phyloP scores from a whole-genome alignment of 2,329 filamentous ascomycete genomes.

The Paramyrothecium roridum region DNA sequence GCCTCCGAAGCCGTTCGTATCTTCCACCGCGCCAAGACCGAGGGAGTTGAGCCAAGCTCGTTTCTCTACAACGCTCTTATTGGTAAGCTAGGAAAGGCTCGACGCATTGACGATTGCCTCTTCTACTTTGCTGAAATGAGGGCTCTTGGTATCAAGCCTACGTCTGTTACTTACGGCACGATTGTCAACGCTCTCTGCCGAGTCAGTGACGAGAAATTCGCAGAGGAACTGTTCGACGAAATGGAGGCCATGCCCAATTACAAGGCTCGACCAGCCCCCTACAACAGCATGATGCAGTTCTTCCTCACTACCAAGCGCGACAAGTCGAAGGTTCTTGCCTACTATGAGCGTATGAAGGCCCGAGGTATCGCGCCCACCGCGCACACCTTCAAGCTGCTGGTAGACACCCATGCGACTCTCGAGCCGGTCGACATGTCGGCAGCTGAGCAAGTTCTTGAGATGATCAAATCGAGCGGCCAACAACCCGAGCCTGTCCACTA shows the following conservation, averaged over 20 bases:
- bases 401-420: constrained; percentile 91
- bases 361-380: constrained; percentile 86
- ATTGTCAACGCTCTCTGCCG: constrained; percentile 97
- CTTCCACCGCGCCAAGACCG: constrained; percentile 87
- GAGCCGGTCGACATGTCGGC: constrained; percentile 87
- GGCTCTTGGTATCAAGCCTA: constrained; percentile 85
- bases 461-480: constrained; percentile 72
- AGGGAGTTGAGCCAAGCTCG: constrained; percentile 92
- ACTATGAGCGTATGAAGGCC: constrained; percentile 91
- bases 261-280: constrained; percentile 93
- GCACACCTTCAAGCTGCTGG: constrained; percentile 95
- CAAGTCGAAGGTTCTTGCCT: constrained; percentile 86
- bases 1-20: constrained; percentile 96
- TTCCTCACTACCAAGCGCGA: constrained; percentile 98
- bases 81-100: constrained; percentile 95
- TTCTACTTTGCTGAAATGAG: constrained; percentile 99
- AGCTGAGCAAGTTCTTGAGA: constrained; percentile 77
- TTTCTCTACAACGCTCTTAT: constrained; percentile 99
- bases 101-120: constrained; percentile 95
- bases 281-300: constrained; percentile 99
- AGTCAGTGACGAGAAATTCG: constrained; percentile 96
- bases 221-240: constrained; percentile 96
- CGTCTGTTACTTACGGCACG: constrained; percentile 95
- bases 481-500: constrained; percentile 91
- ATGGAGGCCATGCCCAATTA: constrained; percentile 99